Base-by-base conservation (phyloP, 2,329 filamentous ascomycete genomes). In the Fusarium subtropicale region DNA sequence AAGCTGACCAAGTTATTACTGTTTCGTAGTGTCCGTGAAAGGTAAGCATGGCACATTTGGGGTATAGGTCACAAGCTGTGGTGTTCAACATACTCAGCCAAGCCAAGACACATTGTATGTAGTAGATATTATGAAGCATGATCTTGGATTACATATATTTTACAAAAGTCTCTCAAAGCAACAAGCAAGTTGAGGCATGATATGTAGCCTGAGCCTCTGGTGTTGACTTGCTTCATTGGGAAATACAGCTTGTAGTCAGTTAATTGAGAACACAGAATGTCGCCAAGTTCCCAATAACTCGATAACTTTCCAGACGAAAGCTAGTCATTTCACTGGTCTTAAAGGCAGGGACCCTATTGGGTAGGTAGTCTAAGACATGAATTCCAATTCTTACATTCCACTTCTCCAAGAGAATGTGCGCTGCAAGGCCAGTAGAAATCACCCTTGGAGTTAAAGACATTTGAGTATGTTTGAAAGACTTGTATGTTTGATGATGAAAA, bases 1-100 rank as follows among this genome's bases (percentile, higher is more conserved):
- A 61, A 26, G 50, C 34, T 66, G 39, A 51, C 62, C 45, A 56
- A 47, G n/a, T 46, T n/a, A 22, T 51, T 20, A 7, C 34, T 33
- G 7, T 39, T 16, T 34, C 16, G 11, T 16, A 7, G 15, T 36
- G 24, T 16, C 28, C 16, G 18, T 34, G 10, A 50, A 57, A 24
- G n/a, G 30, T 64, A 44, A 36, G 28, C n/a, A 13, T 13, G 26
- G 16, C 16, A 31, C 24, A 55, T 45, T 36, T 20, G 10, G n/a
- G 22, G 26, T 22, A 18, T 16, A 26, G 24, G 26, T 28, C 31
- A 30, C 13, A 28, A 56, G 9, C 28, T 24, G 36, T 26, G 13
- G 33, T 38, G 16, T 38, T 15, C 15, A 36, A 36, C 18, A 28
- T 7, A 28, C 15, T 15, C 33, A 20, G 18, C 33, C 33, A 28